Evolutionary conservation across 441 rosid genomes (phyloP), one percentile per base, ranked within the genome.

Genomic region (Adansonia grandidieri): DNA sequence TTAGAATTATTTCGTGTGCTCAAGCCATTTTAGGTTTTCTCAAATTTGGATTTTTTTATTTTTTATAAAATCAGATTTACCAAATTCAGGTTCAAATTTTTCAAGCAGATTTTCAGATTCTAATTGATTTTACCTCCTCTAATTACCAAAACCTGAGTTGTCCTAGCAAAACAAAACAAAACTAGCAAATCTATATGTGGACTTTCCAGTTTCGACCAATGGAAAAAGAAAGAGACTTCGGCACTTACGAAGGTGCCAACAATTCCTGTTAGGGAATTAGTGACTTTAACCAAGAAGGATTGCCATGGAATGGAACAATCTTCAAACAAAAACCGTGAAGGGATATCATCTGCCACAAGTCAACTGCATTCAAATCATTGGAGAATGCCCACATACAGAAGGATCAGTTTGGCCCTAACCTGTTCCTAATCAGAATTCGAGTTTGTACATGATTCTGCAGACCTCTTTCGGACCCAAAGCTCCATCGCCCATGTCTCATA

Each of bases 351-450:
- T 5, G 40, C 40, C 4, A 37, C 0, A 37, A 37, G 40, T 37
- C 5, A 83, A 78, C 51, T 73, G 80, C 84, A 82, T 80, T 82
- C 80, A 71, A 81, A 78, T 50, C 82, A 82, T 80, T 79, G 65
- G 71, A 63, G 81, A 84, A 82, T 80, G 81, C 78, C 70, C 47
- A 68, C 70, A 84, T 82, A 87, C 87, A 84, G 68, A 65, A 81
- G 82, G 83, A 80, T 86, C 84, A 44, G 71, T 82, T 32, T 80
- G 78, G 32, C 50, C 37, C 84, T 83, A 80, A 71, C 60, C 82
- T 82, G 74, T 40, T 74, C 61, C 83, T 79, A 74, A 71, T 51
- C 61, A 80, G 48, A 79, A 63, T 71, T 80, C 10, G 13, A 76
- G 50, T 28, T 87, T 83, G 65, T 68, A 78, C 88, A 83, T 72